Conservation (phyloP, 2,329 filamentous ascomycete species). For the Aspergillus puulaauensis region DNA sequence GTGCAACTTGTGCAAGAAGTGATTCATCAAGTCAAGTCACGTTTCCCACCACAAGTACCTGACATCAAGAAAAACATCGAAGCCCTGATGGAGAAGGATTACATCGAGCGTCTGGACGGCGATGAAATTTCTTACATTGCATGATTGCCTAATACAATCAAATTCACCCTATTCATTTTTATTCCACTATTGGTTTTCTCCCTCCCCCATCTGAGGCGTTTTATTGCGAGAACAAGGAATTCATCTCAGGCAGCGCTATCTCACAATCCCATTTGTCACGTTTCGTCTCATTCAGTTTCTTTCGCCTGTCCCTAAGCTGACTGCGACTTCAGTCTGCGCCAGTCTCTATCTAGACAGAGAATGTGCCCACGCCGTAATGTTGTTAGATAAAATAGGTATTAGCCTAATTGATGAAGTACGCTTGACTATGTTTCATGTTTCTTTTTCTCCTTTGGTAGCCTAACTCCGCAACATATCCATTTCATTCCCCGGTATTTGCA, state of each 20-base stretch:
- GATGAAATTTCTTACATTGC: constrained; percentile 95
- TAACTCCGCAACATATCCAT: background rate
- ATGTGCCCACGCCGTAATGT: constrained; percentile 1
- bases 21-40: constrained; percentile 88
- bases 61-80: constrained; percentile 99
- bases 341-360: constrained; percentile 3
- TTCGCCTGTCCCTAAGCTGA: background rate
- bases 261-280: background rate
- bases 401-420: background rate
- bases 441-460: background rate
- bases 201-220: constrained; percentile 5
- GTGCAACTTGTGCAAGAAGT: constrained; percentile 90
- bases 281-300: background rate
- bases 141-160: constrained; percentile 46
- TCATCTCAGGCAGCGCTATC: background rate
- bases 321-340: background rate
- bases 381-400: background rate
- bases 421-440: background rate
- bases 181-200: background rate
- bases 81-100: constrained; percentile 97
- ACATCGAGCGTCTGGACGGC: constrained; percentile 89
- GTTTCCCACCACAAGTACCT: constrained; percentile 86
- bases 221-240: background rate
- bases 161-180: background rate
- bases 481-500: too few species aligned